phyloP scores from a whole-genome alignment of 371 early-diverging fungal species.

The Mortierella sp. region DNA sequence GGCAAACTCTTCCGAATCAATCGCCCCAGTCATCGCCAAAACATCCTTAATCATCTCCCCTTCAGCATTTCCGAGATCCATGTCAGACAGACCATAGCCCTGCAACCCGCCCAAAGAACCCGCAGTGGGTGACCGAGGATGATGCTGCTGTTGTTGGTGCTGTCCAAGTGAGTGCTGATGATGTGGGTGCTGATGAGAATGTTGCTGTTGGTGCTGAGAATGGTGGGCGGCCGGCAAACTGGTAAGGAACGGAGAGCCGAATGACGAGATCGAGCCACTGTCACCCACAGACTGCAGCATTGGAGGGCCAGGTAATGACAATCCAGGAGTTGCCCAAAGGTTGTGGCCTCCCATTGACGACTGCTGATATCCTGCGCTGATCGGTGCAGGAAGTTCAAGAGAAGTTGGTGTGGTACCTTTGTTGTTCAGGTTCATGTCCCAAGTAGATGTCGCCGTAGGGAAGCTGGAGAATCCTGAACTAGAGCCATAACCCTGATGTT shows the following conservation, averaged over 20 bases:
- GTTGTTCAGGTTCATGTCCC: constrained; percentile 39
- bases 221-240: constrained; percentile 38
- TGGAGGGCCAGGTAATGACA: constrained; percentile 36
- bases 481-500: constrained; percentile 28
- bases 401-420: constrained; percentile 28
- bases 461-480: constrained; percentile 38
- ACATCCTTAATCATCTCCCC: constrained; percentile 58
- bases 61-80: constrained; percentile 53
- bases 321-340: constrained; percentile 45
- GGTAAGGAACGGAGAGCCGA: constrained; percentile 50
- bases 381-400: constrained; percentile 33
- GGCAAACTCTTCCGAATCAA: constrained; percentile 54
- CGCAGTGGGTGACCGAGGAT: constrained; percentile 14
- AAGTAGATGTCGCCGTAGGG: constrained; percentile 34
- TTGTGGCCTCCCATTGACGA: constrained; percentile 40
- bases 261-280: constrained; percentile 17
- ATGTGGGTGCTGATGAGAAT: constrained; percentile 10
- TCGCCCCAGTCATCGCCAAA: constrained; percentile 52
- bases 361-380: constrained; percentile 29
- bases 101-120: constrained; percentile 18
- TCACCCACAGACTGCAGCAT: constrained; percentile 37
- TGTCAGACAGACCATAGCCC: constrained; percentile 33
- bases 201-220: constrained; percentile 29
- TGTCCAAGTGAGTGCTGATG: constrained; percentile 14
- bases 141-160: constrained; percentile 27